Percentiles rank a stretch among this genome's conserved stretches.
phyloP scores from a whole-genome alignment of 108 stramenopile species.

The Cyclotella choctawhatcheeana region DNA sequence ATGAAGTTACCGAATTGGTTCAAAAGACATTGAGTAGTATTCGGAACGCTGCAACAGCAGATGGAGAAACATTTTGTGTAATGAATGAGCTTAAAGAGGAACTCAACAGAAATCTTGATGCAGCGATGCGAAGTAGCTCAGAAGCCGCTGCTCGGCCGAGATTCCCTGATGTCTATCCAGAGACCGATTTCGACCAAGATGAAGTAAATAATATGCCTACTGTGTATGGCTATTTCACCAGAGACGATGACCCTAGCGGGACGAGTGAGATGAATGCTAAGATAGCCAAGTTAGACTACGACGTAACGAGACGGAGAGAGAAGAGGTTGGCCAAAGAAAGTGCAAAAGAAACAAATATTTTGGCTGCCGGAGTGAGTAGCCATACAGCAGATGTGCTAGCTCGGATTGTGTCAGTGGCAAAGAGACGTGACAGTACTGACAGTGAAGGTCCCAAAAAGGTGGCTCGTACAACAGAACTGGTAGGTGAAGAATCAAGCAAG shows the following conservation, averaged over 20 bases:
- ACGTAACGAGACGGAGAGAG: conserved; percentile 4
- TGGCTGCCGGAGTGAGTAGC: too few relatives aligned
- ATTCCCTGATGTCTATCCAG: conserved; percentile 10
- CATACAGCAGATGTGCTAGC: too few relatives aligned
- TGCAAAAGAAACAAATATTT: not conserved
- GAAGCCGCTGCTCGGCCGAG: not conserved
- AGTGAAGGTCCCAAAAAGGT: too few relatives aligned
- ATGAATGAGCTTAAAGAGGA: conserved; percentile 30
- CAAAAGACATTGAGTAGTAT: conserved; percentile 19
- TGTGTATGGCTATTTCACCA: conserved; percentile 26
- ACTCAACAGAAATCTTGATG: conserved; percentile 10
- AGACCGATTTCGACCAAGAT: conserved; percentile 7
- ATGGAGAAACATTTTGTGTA: conserved; percentile 21
- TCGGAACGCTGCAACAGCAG: conserved; percentile 12
- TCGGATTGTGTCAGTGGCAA: too few relatives aligned
- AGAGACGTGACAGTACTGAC: too few relatives aligned
- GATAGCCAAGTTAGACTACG: conserved; percentile 19
- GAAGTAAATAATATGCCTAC: conserved; percentile 32
- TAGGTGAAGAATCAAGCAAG: too few relatives aligned
- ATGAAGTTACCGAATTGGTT: conserved; percentile 17
- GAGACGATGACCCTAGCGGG: conserved; percentile 9
- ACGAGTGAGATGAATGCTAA: conserved; percentile 7
- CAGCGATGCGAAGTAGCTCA: not conserved
- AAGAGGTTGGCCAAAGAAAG: conserved; percentile 10
- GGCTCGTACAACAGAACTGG: too few relatives aligned